Conservation (phyloP, 257 asterid genomes). For the Salvia rosmarinus region DNA sequence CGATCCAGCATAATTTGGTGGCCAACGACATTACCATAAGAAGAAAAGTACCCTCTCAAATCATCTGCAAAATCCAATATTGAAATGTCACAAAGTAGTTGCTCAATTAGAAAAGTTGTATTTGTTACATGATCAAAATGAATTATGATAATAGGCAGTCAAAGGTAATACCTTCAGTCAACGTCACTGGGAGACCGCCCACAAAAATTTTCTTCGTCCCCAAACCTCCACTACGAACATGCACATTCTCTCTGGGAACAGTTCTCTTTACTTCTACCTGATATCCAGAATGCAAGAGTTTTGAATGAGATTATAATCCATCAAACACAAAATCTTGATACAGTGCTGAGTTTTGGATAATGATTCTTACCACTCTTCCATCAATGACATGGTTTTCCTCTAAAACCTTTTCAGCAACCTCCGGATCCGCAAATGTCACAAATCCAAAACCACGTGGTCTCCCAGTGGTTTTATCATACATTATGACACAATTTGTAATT, state of each 20-base stretch:
- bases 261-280: conserved; percentile 99
- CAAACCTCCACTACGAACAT: conserved; percentile 60
- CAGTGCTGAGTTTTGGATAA: conserved; percentile 4
- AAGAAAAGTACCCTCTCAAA: conserved; percentile 79
- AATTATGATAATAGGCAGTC: not conserved
- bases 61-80: conserved; percentile 51
- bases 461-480: conserved; percentile 87
- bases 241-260: conserved; percentile 85
- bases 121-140: conserved; percentile 6
- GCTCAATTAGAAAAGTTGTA: not conserved
- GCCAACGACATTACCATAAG: conserved; percentile 79
- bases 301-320: not conserved
- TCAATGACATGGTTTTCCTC: conserved; percentile 84
- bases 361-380: conserved; percentile 73
- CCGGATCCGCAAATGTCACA: conserved; percentile 84
- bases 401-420: conserved; percentile 84
- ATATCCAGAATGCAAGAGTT: conserved; percentile 32
- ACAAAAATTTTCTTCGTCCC: conserved; percentile 90
- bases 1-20: conserved; percentile 96
- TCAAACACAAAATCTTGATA: not conserved
- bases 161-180: conserved; percentile 71
- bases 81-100: not conserved
- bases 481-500: conserved; percentile 82
- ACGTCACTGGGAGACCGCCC: conserved; percentile 84
- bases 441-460: conserved; percentile 97